Base-by-base conservation (phyloP, 139 green algal genomes). In the Tetradesmus lagerheimii region DNA sequence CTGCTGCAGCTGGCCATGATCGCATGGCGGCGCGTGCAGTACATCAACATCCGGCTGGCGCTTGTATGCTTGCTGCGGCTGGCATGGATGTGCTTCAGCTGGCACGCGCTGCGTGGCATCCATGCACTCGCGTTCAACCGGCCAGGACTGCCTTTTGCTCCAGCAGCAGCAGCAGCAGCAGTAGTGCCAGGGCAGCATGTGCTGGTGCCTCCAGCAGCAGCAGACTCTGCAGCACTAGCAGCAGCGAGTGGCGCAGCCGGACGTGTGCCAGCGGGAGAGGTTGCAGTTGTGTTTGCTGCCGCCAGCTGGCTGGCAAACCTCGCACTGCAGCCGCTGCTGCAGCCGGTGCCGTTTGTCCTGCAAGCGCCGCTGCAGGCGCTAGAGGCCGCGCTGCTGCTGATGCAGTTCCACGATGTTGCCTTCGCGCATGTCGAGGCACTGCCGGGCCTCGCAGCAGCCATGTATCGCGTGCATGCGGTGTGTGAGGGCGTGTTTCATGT, bases 1-100 rank as follows among this genome's bases (percentile, higher is more conserved):
- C 35, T 81, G n/a, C 35, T 81, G 75, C 34, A 81, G 75, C 75
- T 81, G 35, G 16, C 16, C 35, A 81, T 25, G 75, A 81, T 81
- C 35, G 75, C 35, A 6, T 81, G 75, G 31, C 0, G 75, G 75
- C 35, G n/a, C 15, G 8, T n/a, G 57, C 57, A 71, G 57, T n/a
- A 71, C 4, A 6, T 71, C 3, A n/a, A n/a, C 12, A 23, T 71
- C 20, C 57, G 57, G n/a, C 35, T 27, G 34, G 75, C 16, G 34
- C 75, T 25, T 39, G 75, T 47, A 27, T 81, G 75, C 35, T 47
- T 47, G 75, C 75, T 47, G 35, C 75, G 75, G n/a, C 31, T 47
- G 75, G 75, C 34, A 11, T 41, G 35, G 75, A 25, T 39, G 75
- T 27, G 75, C 75, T 47, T 47, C 75, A 81, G 75, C n/a, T 47